Base-by-base conservation (phyloP, 164 flowering plant species). In the Vitis amurensis region DNA sequence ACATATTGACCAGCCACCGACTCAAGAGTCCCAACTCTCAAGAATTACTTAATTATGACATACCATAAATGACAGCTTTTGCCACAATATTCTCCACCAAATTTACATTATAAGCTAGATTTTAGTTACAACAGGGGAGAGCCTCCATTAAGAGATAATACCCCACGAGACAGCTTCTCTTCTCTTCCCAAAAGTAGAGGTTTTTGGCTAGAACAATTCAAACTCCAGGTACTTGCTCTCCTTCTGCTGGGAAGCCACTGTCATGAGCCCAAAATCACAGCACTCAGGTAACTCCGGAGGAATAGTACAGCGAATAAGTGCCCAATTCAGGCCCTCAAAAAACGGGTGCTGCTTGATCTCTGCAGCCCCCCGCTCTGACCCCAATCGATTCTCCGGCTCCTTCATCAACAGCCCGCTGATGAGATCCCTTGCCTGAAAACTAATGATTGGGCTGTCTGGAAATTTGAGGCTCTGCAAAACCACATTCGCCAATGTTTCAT, bases 281-380 rank as follows among this genome's bases (percentile, higher is more conserved):
- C 64, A 60, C 62, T 88, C 90, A 0, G 92, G 89, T 11, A 86
- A 47, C 55, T 83, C 86, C 6, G 90, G 92, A 0, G 92, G 90
- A 56, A 82, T 17, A 11, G 89, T 83, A 51, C 90, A 85, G 1
- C 92, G 85, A 23, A 88, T 85, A 50, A 88, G 64, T 3, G 92
- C 90, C 92, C 92, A 88, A 17, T 88, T 88, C 71, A 88, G 48
- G 53, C 92, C 92, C 37, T 88, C 84, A 13, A 88, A 86, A 72
- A 88, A 88, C 0, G 87, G 85, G 53, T 88, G 92, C 66, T 78
- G 78, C 71, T 88, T 88, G 60, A 88, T 82, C 77, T 88, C 92
- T 1, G 88, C 92, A 52, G 92, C 90, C 8, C 92, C 92, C 59
- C 80, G 83, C 68, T 82, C 76, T 4, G 84, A 58, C 17, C 92